Evolutionary conservation across 2,329 filamentous ascomycete species (phyloP).

Genomic region (Colletotrichum orchidophilum): DNA sequence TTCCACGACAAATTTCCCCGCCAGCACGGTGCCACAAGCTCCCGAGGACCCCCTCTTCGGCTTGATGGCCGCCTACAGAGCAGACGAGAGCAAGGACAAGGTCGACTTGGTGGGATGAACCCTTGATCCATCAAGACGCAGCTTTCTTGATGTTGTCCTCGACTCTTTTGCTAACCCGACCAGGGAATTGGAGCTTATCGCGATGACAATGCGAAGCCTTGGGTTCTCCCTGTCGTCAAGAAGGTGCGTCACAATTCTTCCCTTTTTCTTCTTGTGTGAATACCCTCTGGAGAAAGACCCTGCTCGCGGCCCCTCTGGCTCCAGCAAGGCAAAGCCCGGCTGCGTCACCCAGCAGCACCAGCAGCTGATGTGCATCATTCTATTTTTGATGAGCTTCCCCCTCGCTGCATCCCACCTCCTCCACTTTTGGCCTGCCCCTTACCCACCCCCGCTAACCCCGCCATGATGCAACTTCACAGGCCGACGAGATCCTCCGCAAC

Average conservation of each 20-base stretch:
- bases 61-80: slow-evolving; percentile 86
- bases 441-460: slow-evolving; percentile 32
- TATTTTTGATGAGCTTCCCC: slow-evolving; percentile 12
- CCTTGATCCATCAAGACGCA: slow-evolving; percentile 20
- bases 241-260: slow-evolving; percentile 71
- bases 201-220: slow-evolving; percentile 95
- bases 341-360: slow-evolving; percentile 20
- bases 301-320: neutral
- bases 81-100: slow-evolving; percentile 81
- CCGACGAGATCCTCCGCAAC: slow-evolving; percentile 86
- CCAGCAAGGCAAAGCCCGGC: neutral
- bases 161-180: neutral
- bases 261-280: neutral
- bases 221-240: slow-evolving; percentile 95
- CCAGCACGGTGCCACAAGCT: slow-evolving; percentile 83
- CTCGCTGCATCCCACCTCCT: slow-evolving; percentile 1
- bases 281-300: neutral
- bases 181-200: slow-evolving; percentile 90
- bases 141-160: neutral
- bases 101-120: slow-evolving; percentile 80
- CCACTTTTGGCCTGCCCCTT: neutral
- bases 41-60: slow-evolving; percentile 97
- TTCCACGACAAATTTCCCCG: slow-evolving; percentile 75
- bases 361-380: neutral
- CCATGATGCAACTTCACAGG: slow-evolving; percentile 62